Evolutionary conservation across 2,329 filamentous ascomycete species (phyloP).

Genomic region (Hypomyces rosellus): DNA sequence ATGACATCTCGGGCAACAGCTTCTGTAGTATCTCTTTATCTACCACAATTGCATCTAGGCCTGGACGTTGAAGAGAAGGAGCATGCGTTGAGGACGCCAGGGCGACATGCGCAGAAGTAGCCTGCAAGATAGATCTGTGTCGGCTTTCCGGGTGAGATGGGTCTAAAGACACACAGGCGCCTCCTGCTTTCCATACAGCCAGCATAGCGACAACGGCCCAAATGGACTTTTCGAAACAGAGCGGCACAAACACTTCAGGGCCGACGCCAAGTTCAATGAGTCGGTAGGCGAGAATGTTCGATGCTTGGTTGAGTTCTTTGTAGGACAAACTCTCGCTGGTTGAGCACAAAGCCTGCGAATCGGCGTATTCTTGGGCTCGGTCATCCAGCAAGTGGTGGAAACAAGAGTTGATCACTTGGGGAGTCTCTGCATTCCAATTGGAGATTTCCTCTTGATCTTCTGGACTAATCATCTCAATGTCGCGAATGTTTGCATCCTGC

Average conservation of each 20-base stretch:
- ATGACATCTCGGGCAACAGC: not conserved
- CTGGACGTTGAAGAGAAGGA: not conserved
- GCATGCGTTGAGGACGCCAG: not conserved
- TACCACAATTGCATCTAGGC: not conserved
- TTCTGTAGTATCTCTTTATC: not conserved
- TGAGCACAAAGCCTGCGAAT: too few species aligned
- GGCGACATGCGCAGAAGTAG: not conserved
- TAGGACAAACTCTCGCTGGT: too few species aligned
- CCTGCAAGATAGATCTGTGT: not conserved
- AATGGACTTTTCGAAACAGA: constrained; percentile 21
- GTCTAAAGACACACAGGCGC: constrained; percentile 13
- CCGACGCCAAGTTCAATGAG: not conserved
- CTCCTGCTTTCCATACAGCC: constrained; percentile 15
- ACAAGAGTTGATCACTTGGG: too few species aligned
- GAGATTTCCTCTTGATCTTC: not conserved
- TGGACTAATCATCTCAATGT: too few species aligned
- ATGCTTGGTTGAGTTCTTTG: too few species aligned
- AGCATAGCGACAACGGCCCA: constrained; percentile 16
- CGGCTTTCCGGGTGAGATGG: constrained; percentile 5
- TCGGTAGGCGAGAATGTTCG: too few species aligned
- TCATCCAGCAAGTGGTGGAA: too few species aligned
- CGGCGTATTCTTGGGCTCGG: too few species aligned
- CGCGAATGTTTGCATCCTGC: too few species aligned
- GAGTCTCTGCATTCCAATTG: too few species aligned
- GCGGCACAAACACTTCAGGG: not conserved